Evolutionary conservation across 495 filamentous ascomycete species (phyloP).

Genomic region (Neurospora sublineolata): DNA sequence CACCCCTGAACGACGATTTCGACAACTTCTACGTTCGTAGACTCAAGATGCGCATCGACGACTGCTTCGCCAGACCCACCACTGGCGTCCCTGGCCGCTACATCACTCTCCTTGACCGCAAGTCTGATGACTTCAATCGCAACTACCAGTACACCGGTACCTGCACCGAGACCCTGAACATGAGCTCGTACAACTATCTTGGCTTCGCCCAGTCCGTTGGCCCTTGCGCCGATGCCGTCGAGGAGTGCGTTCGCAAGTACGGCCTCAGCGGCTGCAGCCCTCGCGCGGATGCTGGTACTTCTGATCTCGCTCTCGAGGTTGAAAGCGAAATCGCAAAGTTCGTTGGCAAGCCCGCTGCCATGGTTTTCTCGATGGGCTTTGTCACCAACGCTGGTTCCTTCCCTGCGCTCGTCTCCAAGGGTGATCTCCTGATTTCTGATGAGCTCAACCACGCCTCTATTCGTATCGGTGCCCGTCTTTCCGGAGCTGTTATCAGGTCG

Average conservation of each 20-base stretch:
- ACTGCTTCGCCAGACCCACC: slow-evolving; percentile 85
- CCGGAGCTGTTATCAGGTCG: slow-evolving; percentile 84
- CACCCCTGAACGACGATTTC: slow-evolving; percentile 94
- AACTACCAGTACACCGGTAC: slow-evolving; percentile 81
- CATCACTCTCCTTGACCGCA: slow-evolving; percentile 84
- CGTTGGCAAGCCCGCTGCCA: slow-evolving; percentile 83
- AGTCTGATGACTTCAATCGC: slow-evolving; percentile 77
- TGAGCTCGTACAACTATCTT: slow-evolving; percentile 99
- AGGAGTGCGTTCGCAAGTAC: slow-evolving; percentile 72
- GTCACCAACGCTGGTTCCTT: slow-evolving; percentile 87
- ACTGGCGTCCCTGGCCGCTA: slow-evolving; percentile 89
- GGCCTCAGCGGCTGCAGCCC: slow-evolving; percentile 72
- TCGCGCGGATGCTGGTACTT: slow-evolving; percentile 72
- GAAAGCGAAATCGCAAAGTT: slow-evolving; percentile 83
- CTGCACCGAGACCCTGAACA: slow-evolving; percentile 88
- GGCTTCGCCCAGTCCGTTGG: slow-evolving; percentile 97
- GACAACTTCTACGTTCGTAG: slow-evolving; percentile 96
- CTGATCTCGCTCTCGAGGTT: slow-evolving; percentile 77
- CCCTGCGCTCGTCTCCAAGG: slow-evolving; percentile 81
- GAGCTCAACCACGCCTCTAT: slow-evolving; percentile 97
- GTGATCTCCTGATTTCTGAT: slow-evolving; percentile 87
- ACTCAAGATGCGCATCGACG: slow-evolving; percentile 86
- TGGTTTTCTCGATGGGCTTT: slow-evolving; percentile 98
- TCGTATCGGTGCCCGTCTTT: slow-evolving; percentile 84
- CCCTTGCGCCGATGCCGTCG: slow-evolving; percentile 87